A percentile compares a stretch with the other conserved stretches of the same genome.
Evolutionary conservation across 1,284 basidiomycete species (phyloP).

Genomic region (Fomitopsis betulina): DNA sequence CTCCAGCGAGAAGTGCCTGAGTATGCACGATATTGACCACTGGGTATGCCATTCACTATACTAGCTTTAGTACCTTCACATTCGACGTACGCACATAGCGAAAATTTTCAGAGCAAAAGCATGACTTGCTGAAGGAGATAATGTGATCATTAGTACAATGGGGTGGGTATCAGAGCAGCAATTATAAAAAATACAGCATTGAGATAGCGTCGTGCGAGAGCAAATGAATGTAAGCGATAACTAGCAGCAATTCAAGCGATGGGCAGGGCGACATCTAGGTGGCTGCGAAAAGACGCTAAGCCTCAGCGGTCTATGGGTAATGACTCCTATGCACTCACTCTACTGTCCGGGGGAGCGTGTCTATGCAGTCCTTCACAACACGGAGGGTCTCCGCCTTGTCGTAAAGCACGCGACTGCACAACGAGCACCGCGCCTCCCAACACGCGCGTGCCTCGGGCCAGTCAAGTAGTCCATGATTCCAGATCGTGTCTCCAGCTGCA

Average conservation of each 20-base stretch:
- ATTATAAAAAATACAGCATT: neutral
- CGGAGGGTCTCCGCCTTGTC: conserved; percentile 51
- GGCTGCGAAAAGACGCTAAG: neutral
- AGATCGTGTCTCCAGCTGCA: conserved; percentile 53
- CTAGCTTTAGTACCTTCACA: too few species aligned
- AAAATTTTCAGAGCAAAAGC: too few species aligned
- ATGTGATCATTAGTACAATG: neutral
- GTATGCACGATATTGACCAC: too few species aligned
- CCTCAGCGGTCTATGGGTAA: neutral
- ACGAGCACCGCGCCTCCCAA: conserved; percentile 51
- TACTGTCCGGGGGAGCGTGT: conserved; percentile 40
- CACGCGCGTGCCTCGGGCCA: conserved; percentile 56
- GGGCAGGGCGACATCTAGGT: conserved; percentile 2
- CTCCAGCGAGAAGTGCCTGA: too few species aligned
- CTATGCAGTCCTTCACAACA: conserved; percentile 49
- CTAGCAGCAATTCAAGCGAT: neutral
- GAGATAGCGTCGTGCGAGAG: neutral
- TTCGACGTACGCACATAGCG: too few species aligned
- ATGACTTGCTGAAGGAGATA: neutral
- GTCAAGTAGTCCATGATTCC: conserved; percentile 40
- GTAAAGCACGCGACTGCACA: conserved; percentile 49
- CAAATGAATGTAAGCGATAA: neutral
- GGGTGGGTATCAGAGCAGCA: neutral
- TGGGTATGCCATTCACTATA: too few species aligned
- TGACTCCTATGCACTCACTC: conserved; percentile 18